phyloP scores from a whole-genome alignment of 192 early-diverging fungal genomes.

The Radiomyces spectabilis region DNA sequence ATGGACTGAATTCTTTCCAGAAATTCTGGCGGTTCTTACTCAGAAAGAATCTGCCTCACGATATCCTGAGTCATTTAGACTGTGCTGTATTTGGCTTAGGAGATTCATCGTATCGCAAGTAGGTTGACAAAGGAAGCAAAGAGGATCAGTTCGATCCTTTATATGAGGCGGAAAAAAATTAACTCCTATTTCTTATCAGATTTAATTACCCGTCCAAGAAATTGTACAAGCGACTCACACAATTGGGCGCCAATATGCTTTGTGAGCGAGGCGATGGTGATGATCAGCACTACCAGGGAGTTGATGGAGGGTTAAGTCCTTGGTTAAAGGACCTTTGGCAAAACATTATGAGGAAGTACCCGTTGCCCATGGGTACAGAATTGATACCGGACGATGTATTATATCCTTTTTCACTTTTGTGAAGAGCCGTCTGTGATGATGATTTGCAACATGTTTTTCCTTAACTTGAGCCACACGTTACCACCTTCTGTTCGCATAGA shows the following conservation, averaged over 20 bases:
- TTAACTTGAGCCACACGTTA: conserved; percentile 3
- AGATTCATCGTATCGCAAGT: conserved; percentile 88
- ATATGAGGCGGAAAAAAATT: too few species aligned
- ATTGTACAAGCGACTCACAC: conserved; percentile 72
- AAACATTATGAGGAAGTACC: conserved; percentile 48
- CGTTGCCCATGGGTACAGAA: conserved; percentile 44
- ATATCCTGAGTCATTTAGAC: conserved; percentile 55
- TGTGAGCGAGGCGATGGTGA: conserved; percentile 79
- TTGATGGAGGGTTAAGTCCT: conserved; percentile 1
- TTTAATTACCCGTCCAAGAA: conserved; percentile 96
- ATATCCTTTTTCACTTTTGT: conserved; percentile 35
- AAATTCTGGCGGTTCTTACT: conserved; percentile 88
- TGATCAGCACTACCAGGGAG: conserved; percentile 93
- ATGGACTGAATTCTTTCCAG: conserved; percentile 17
- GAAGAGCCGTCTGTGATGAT: too few species aligned
- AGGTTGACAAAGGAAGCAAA: conserved; percentile 4
- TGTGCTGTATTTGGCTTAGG: conserved; percentile 93
- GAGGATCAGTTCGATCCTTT: too few species aligned
- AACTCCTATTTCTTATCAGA: conserved; percentile 36
- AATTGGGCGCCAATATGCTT: conserved; percentile 76
- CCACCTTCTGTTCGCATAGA: conserved; percentile 35
- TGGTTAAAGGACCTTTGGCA: conserved; percentile 45
- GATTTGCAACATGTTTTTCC: neutral
- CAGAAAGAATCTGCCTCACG: conserved; percentile 63
- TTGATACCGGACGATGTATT: conserved; percentile 48